Percentiles rank a stretch among this genome's conserved stretches.
phyloP scores from a whole-genome alignment of 1,284 basidiomycete species.

The Clitocybe nebularis region DNA sequence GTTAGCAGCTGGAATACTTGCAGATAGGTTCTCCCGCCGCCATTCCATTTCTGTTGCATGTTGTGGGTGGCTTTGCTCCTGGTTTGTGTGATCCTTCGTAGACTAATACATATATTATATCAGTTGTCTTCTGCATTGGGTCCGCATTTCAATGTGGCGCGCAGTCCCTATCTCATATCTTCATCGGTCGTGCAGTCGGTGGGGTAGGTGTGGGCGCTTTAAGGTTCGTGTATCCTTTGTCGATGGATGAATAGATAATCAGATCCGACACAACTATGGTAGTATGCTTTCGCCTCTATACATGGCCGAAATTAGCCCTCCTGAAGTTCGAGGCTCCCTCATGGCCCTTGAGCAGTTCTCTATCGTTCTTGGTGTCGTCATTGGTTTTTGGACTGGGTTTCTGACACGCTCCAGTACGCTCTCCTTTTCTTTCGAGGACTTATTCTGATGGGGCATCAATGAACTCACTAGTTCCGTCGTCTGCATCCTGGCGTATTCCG shows the following conservation, averaged over 20 bases:
- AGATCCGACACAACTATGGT: too few species aligned
- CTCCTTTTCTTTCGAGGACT: slow-evolving; percentile 3
- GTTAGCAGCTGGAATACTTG: slow-evolving; percentile 58
- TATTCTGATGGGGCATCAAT: too few species aligned
- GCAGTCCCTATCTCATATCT: slow-evolving; percentile 50
- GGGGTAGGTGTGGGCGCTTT: slow-evolving; percentile 78
- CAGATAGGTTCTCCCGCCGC: slow-evolving; percentile 65
- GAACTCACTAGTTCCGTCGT: slow-evolving; percentile 51
- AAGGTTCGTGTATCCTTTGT: too few species aligned
- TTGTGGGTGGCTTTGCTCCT: slow-evolving; percentile 35
- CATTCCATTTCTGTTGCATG: slow-evolving; percentile 66
- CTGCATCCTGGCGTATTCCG: slow-evolving; percentile 73
- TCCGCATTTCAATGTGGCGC: slow-evolving; percentile 67
- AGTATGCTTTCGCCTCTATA: slow-evolving; percentile 79
- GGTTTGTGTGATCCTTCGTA: slow-evolving; percentile 2
- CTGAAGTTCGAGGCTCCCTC: slow-evolving; percentile 77
- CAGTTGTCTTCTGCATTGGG: slow-evolving; percentile 70
- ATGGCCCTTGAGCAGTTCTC: slow-evolving; percentile 77
- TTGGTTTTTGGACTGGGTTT: slow-evolving; percentile 82
- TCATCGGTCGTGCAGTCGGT: slow-evolving; percentile 67
- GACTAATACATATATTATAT: neutral
- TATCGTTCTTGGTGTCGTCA: slow-evolving; percentile 73
- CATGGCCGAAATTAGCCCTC: slow-evolving; percentile 80
- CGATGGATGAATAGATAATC: too few species aligned
- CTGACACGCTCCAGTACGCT: slow-evolving; percentile 59